Base-by-base conservation (phyloP, 768 basidiomycete species). In the Sutorius australiensis region DNA sequence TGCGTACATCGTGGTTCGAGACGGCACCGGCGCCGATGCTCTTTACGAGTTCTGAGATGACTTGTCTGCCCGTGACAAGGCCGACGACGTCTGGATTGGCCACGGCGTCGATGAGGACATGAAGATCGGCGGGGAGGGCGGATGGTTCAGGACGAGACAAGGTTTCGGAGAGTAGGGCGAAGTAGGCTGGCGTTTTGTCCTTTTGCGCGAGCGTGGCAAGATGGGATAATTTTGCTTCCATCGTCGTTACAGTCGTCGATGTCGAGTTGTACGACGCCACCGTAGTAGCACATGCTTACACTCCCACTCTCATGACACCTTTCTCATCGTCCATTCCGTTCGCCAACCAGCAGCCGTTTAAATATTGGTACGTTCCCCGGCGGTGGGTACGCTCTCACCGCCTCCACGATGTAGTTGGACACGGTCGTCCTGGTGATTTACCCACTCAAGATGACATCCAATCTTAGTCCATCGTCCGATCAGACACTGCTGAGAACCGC, bases 1-100 rank as follows among this genome's bases (percentile, higher is more conserved):
- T 89, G 61, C 81, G 80, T 14, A 82, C 63, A 10, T 84, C 83
- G 13, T 74, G 62, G 60, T 82, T 73, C 41, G 78, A 72, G 60
- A 87, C 74, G 3, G 65, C 68, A 30, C 80, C 81, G 36, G 82
- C 80, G 21, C 75, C 77, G 31, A 94, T 75, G 48, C 75, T 72
- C 67, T 80, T 84, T 57, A 93, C 89, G 43, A 94, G 83, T 63
- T 94, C 91, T 14, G 88, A 83, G 17, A 98, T 76, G 28, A 95
- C 86, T 61, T 92, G 88, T 60, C 95, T 80, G 24, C 89, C 92
- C 31, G 95, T 87, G 48, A 98, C 92, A 60, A 93, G 82, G 42
- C 90, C 88, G 46, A 86, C 82, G 55, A 74, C 77, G 60, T 92
- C 91, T 56, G 91, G 86, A 66, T 89, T 88, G 54, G 92, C 84